Evolutionary conservation across 2,329 filamentous ascomycete species (phyloP).

Genomic region (Monascus ruber): DNA sequence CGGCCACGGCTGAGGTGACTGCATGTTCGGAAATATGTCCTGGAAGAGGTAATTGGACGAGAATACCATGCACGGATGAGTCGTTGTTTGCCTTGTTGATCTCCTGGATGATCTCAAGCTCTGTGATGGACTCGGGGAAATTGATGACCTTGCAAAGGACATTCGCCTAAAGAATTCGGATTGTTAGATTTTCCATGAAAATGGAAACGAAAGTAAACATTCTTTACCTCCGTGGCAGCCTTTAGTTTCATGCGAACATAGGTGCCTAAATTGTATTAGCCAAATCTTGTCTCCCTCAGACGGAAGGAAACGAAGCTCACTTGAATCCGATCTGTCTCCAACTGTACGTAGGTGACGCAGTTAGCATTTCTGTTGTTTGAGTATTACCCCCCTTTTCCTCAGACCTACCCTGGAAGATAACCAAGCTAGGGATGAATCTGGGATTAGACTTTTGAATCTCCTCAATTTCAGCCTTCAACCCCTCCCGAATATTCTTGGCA

Average conservation of each 20-base stretch:
- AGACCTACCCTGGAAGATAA: constrained; percentile 79
- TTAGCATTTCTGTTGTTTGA: constrained; percentile 1
- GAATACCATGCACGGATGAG: constrained; percentile 72
- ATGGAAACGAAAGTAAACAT: constrained; percentile 2
- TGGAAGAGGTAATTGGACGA: constrained; percentile 87
- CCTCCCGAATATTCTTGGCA: constrained; percentile 80
- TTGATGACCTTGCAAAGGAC: constrained; percentile 81
- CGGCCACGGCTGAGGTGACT: constrained; percentile 78
- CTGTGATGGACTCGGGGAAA: constrained; percentile 67
- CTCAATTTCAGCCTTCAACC: constrained; percentile 67
- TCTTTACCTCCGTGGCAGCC: constrained; percentile 72
- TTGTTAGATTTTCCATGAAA: background rate
- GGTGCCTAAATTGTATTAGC: constrained; percentile 50
- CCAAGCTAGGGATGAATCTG: constrained; percentile 76
- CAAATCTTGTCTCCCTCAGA: constrained; percentile 2
- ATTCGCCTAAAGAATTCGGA: constrained; percentile 50
- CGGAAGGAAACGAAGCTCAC: constrained; percentile 41
- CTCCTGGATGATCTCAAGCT: constrained; percentile 74
- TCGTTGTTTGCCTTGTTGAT: constrained; percentile 80
- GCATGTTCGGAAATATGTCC: constrained; percentile 80
- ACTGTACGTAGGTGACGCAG: constrained; percentile 42
- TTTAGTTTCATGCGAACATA: constrained; percentile 99
- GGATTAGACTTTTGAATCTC: constrained; percentile 73
- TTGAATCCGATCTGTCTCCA: constrained; percentile 83
- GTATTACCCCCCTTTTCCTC: background rate